Evolutionary conservation across 2,329 filamentous ascomycete species (phyloP).

Genomic region (Diaporthe batatas): DNA sequence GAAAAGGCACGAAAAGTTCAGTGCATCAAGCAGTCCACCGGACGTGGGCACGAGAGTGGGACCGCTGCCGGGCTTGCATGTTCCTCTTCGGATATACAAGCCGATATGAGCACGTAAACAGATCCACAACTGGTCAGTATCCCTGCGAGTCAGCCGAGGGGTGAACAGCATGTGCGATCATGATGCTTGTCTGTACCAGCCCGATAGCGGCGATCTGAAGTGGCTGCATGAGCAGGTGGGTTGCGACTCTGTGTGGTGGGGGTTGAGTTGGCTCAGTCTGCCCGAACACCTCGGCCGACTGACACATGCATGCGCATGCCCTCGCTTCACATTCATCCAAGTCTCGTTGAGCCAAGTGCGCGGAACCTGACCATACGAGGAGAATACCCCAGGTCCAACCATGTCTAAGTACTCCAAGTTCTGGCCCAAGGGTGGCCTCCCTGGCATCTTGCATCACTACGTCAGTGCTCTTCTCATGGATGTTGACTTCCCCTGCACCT

Average conservation of each 20-base stretch:
- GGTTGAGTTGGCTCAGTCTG: background rate
- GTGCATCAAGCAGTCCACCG: background rate
- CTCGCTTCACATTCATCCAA: background rate
- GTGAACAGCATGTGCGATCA: background rate
- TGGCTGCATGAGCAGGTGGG: slow-evolving; percentile 11
- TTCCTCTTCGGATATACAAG: slow-evolving; percentile 20
- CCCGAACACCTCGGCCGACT: slow-evolving; percentile 13
- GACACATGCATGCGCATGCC: background rate
- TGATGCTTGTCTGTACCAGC: background rate
- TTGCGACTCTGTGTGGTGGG: slow-evolving; percentile 2
- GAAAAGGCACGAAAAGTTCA: slow-evolving; percentile 2
- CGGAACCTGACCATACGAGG: background rate
- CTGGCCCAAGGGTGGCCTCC: slow-evolving; percentile 52
- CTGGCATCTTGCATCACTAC: slow-evolving; percentile 52
- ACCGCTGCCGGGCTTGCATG: background rate
- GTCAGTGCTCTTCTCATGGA: slow-evolving; percentile 44
- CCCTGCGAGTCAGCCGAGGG: slow-evolving; percentile 7
- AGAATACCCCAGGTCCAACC: slow-evolving; percentile 23
- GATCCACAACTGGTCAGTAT: background rate
- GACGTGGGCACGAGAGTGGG: slow-evolving; percentile 1
- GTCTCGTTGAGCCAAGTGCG: background rate
- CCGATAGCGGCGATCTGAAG: slow-evolving; percentile 11
- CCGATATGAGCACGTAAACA: slow-evolving; percentile 12
- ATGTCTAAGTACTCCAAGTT: slow-evolving; percentile 48
- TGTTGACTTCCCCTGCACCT: background rate